Evolutionary conservation across 2,329 filamentous ascomycete species (phyloP), one percentile per base, ranked within the genome.

Genomic region (Aureobasidium sp.): DNA sequence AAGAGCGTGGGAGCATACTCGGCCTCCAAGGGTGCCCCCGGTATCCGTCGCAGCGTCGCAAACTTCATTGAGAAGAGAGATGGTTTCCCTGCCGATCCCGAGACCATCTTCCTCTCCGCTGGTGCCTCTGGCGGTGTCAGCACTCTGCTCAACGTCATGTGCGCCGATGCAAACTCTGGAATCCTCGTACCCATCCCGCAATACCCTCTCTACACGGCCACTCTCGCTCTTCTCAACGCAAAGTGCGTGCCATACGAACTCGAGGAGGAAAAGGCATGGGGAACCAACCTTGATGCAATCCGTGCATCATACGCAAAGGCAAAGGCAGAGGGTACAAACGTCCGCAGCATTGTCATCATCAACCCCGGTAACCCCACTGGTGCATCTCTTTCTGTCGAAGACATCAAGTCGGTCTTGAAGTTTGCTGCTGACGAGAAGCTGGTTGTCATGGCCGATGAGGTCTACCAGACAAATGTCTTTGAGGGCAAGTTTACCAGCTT

Each of bases 381-480:
- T 60, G 89, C 90, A 47, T 93, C 85, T 50, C 80, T 98, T 16
- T 76, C 84, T 30, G 79, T 86, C 59, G 78, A 82, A 17, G 89
- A 96, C 65, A 84, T 98, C 69, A 83, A 85, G 64, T 78, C 79
- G 48, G 88, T 97, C n/a, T 79, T 97, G 61, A 82, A 93, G 59
- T 86, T 96, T 59, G 91, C 93, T 34, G 84, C 83, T 24, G 78
- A 90, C 69, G 83, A 96, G 76, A 82, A 85, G 62, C 79, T 98
- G 22, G 90, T 97, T 53, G 77, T 97, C 60, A 81, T 98, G 64
- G 93, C 93, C 49, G 93, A 98, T 66, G 93, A 98, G 72, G 93
- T 98, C 32, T 98, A 98, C 80, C 93, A 98, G 74, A 97, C 93
- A 66, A 98, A 98, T 71, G 87, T 98, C 63, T 98, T 98, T 73